Conservation (phyloP, 2,329 filamentous ascomycete genomes). For the Calycina marina region DNA sequence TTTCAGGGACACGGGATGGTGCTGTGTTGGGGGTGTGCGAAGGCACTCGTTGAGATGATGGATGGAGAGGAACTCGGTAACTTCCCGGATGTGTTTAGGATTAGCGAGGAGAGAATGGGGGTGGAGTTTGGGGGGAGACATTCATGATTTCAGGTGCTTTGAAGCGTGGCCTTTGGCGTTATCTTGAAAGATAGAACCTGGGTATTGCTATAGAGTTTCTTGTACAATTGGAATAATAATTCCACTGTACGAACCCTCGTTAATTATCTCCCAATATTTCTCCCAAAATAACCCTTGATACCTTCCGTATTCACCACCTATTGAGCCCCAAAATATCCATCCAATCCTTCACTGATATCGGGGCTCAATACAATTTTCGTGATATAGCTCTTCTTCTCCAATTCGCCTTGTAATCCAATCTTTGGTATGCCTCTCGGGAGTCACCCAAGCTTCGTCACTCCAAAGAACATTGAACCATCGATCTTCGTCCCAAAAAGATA, state of each 20-base stretch:
- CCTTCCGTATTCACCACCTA: not conserved
- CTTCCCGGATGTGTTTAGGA: conserved; percentile 27
- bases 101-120: conserved; percentile 30
- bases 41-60: conserved; percentile 12
- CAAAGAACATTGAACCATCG: conserved; percentile 5
- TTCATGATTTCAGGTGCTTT: no score
- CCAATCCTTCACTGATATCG: not conserved
- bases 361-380: not conserved
- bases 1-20: conserved; percentile 20
- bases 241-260: not conserved
- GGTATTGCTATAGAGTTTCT: not conserved
- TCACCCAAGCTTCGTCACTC: conserved; percentile 6
- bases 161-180: not conserved
- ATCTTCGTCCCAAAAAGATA: conserved; percentile 6
- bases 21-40: conserved; percentile 13
- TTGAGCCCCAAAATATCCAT: not conserved
- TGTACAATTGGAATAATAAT: not conserved
- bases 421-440: conserved; percentile 4
- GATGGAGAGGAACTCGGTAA: conserved; percentile 5
- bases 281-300: not conserved
- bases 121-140: conserved; percentile 20
- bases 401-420: conserved; percentile 1
- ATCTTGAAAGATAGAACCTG: not conserved
- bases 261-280: not conserved
- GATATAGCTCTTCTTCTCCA: not conserved